Percentiles rank a stretch among this genome's conserved stretches.
Evolutionary conservation across 1,139 yeast genomes (phyloP).

Genomic region (Candida freyschussii): DNA sequence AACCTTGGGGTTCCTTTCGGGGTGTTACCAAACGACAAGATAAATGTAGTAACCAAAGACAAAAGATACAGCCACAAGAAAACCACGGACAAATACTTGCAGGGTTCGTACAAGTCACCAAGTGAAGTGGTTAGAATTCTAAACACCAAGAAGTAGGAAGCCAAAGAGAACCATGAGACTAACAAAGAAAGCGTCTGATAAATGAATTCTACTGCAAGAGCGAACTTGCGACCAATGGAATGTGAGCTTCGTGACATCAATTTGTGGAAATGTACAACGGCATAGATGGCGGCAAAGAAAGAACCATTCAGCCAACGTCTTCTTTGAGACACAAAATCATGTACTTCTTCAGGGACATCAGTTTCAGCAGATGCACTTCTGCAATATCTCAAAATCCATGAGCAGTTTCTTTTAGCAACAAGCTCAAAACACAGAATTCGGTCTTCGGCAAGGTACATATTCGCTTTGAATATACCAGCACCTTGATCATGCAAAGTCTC

Average conservation of each 20-base stretch:
- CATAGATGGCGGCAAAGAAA: constrained; percentile 88
- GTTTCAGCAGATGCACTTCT: constrained; percentile 92
- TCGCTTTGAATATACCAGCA: constrained; percentile 76
- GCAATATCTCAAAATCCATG: constrained; percentile 86
- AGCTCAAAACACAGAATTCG: constrained; percentile 92
- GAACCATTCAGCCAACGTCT: constrained; percentile 97
- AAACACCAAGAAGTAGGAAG: constrained; percentile 76
- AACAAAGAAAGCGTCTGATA: constrained; percentile 68
- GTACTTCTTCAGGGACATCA: constrained; percentile 85
- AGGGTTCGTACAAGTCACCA: constrained; percentile 58
- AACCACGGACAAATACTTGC: constrained; percentile 71
- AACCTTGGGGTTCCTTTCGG: constrained; percentile 88
- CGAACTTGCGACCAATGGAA: constrained; percentile 60
- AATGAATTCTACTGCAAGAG: constrained; percentile 69
- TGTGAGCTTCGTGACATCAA: constrained; percentile 74
- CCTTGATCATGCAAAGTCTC: constrained; percentile 64
- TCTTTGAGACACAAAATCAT: constrained; percentile 86
- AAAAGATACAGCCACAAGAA: constrained; percentile 88
- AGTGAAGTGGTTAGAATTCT: constrained; percentile 70
- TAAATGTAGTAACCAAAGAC: constrained; percentile 86
- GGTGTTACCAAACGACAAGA: constrained; percentile 87
- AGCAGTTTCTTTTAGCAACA: constrained; percentile 70
- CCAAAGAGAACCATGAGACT: constrained; percentile 78
- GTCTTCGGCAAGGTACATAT: constrained; percentile 95
- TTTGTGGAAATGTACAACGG: constrained; percentile 66